Base-by-base conservation (phyloP, 305 asterid species). In the Fraxinus paxiana region DNA sequence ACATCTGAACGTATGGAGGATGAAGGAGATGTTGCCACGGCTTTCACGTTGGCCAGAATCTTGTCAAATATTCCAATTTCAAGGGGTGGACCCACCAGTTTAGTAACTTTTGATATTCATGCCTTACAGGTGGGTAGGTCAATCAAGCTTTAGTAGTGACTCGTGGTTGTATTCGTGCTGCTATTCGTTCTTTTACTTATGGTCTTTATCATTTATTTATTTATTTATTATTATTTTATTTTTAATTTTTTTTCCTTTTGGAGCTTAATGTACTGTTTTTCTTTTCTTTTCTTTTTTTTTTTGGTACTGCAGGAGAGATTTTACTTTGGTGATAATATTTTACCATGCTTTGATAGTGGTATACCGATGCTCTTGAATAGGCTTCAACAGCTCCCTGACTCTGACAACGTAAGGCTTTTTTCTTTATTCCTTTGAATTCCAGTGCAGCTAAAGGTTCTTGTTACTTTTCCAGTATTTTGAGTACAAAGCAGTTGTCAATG, bases 1-100 rank as follows among this genome's bases (percentile, higher is more conserved):
- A 94, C 99, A 37, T 96, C 97, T 33, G 99, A 96, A 87, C 93
- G 99, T n/a, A 96, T 96, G 99, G 99, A 96, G 87, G 99, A 94
- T 17, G 99, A 96, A 89, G 99, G 99, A 43, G 99, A 96, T 85
- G 94, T 96, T 73, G 99, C 99, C 65, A 96, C 98, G 8, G 99
- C 99, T 48, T 91, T 96, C 83, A 92, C 98, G 0, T 92, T 96
- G 15, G 98, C 98, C n/a, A 90, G 98, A 84, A 92, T 96, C 88
- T 87, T 96, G 88, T 96, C 99, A 20, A 92, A 91, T 81, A 90
- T 88, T 83, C 99, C 99, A n/a, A 92, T 94, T 83, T 90, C 91
- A 24, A 87, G 89, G 87, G 99, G 99, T 31, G 99, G 99, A 22
- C 99, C 99, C 75, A 90, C 99, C 71, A 95, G 94, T 84, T 88